Conservation (phyloP, 148 eudicot genomes). For the Heliosperma pusillum region DNA sequence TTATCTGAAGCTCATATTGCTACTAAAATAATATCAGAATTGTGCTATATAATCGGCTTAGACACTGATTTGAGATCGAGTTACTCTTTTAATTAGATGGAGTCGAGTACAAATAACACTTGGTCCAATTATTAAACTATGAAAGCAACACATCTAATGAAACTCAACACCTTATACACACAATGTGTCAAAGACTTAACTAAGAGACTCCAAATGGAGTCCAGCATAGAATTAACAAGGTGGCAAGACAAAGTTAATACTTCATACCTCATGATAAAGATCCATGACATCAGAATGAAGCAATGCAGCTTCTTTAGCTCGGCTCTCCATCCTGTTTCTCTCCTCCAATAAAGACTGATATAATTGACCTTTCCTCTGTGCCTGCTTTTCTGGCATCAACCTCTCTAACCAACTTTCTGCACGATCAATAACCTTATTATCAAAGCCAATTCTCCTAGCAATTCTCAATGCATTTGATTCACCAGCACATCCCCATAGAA, state of each 20-base stretch:
- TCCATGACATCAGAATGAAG: slow-evolving; percentile 62
- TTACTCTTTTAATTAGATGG: neutral
- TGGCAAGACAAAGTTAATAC: slow-evolving; percentile 1
- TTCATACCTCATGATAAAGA: slow-evolving; percentile 70
- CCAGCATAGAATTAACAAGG: slow-evolving; percentile 8
- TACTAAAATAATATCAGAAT: neutral
- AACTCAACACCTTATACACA: too few relatives aligned
- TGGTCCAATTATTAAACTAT: neutral
- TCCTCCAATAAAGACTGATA: slow-evolving; percentile 77
- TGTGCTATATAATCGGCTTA: neutral
- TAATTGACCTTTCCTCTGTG: slow-evolving; percentile 54
- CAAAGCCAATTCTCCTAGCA: slow-evolving; percentile 83
- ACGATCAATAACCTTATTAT: slow-evolving; percentile 60
- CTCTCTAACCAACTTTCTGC: slow-evolving; percentile 71
- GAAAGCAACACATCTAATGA: slow-evolving; percentile 1
- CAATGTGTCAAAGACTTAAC: neutral
- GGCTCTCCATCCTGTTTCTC: slow-evolving; percentile 54
- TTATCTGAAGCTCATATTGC: neutral
- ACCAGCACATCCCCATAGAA: slow-evolving; percentile 87
- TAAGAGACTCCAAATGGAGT: neutral
- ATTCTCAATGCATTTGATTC: slow-evolving; percentile 87
- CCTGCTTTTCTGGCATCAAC: slow-evolving; percentile 79
- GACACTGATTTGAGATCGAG: neutral
- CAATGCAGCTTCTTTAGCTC: slow-evolving; percentile 59
- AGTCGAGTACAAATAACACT: neutral